Percentiles rank a stretch among this genome's conserved stretches.
Evolutionary conservation across 495 filamentous ascomycete genomes (phyloP).

Genomic region (Hyaloscypha finlandica): DNA sequence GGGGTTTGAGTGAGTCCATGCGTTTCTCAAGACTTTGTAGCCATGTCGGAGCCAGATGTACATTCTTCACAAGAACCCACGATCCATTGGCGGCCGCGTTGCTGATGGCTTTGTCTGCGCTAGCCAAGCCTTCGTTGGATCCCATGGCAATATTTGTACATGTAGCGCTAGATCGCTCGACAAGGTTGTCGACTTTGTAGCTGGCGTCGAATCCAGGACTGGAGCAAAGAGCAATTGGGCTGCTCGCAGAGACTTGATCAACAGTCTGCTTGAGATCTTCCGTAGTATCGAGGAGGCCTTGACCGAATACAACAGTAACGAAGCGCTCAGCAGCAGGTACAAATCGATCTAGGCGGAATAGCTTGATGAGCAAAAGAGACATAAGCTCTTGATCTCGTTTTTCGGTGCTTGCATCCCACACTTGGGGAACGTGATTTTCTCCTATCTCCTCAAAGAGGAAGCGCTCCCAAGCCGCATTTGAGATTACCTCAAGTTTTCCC

Average conservation of each 20-base stretch:
- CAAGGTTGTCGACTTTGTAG: constrained; percentile 96
- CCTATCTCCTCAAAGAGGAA: constrained; percentile 87
- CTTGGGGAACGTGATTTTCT: constrained; percentile 78
- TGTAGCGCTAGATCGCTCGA: constrained; percentile 74
- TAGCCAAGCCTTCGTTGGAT: constrained; percentile 88
- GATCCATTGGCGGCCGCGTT: constrained; percentile 89
- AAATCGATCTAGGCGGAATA: constrained; percentile 93
- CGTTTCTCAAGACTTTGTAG: constrained; percentile 96
- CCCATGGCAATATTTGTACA: constrained; percentile 99
- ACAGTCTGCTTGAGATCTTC: constrained; percentile 86
- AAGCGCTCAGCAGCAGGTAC: constrained; percentile 91
- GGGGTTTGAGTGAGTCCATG: constrained; percentile 91
- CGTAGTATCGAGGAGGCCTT: constrained; percentile 73
- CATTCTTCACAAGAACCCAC: constrained; percentile 99
- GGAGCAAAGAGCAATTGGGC: constrained; percentile 88
- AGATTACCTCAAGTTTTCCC: constrained; percentile 61
- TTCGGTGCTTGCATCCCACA: constrained; percentile 68
- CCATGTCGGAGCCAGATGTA: constrained; percentile 94
- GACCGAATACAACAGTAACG: constrained; percentile 86
- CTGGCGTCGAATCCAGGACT: constrained; percentile 97
- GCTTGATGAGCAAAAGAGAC: constrained; percentile 84
- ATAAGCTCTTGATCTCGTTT: constrained; percentile 76
- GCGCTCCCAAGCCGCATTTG: constrained; percentile 69
- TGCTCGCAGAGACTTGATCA: constrained; percentile 77
- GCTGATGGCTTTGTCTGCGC: constrained; percentile 91